Percentiles rank a stretch among this genome's conserved stretches.
phyloP scores from a whole-genome alignment of 192 early-diverging fungal genomes.

The Podila horticola region DNA sequence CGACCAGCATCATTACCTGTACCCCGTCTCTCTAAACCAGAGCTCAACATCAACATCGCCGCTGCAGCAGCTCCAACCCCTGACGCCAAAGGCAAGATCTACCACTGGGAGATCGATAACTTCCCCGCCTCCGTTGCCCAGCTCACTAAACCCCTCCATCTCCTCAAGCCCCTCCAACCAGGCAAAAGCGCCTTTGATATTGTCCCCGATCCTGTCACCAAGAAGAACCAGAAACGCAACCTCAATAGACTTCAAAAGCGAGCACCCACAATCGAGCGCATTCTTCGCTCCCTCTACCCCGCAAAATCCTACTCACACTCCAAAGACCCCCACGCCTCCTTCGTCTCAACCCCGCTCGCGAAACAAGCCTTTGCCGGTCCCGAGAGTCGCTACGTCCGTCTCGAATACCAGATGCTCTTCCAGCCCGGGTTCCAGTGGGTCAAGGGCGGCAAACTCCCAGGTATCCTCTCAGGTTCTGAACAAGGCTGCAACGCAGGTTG shows the following conservation, averaged over 20 bases:
- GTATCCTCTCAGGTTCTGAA: constrained; percentile 57
- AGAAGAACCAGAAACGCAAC: background rate
- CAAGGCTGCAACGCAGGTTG: constrained; percentile 54
- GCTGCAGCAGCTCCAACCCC: no score
- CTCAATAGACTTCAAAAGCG: background rate
- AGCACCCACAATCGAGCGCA: background rate
- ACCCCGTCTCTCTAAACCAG: background rate
- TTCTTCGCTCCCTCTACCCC: constrained; percentile 37
- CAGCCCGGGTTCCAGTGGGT: constrained; percentile 61
- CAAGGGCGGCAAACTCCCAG: constrained; percentile 68
- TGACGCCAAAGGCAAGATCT: background rate
- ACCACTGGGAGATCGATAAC: constrained; percentile 16
- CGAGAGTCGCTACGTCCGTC: constrained; percentile 26
- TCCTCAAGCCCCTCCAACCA: background rate
- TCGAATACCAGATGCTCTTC: constrained; percentile 62
- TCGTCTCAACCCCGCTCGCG: constrained; percentile 20
- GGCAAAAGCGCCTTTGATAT: constrained; percentile 29
- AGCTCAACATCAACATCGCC: background rate
- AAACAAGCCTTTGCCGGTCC: constrained; percentile 13
- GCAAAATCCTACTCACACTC: constrained; percentile 26
- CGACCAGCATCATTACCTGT: background rate
- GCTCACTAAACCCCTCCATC: constrained; percentile 13
- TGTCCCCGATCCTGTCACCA: constrained; percentile 11
- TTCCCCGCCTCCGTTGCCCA: constrained; percentile 11
- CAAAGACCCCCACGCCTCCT: constrained; percentile 18